Percentiles rank a stretch among this genome's conserved stretches.
These are phyloP conservation scores for Acanthochlamys bracteata DNA, from an alignment of 106 monocot genomes.

Conservation along the genomic window DNA sequence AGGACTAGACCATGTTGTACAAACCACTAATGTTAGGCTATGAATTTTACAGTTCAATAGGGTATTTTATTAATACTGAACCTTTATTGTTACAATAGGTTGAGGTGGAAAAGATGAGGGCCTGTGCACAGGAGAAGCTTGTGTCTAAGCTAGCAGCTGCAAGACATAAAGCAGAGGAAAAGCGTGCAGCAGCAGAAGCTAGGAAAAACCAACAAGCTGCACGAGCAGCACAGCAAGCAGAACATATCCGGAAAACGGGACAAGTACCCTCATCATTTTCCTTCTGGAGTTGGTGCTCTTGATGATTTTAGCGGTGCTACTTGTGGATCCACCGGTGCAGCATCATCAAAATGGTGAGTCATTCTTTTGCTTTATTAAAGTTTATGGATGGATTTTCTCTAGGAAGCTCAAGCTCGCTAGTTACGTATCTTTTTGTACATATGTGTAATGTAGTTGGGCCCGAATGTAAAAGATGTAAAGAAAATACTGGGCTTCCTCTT, in stretches of 20 bases:
- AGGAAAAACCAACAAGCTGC: conserved; percentile 41
- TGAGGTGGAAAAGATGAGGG: conserved; percentile 55
- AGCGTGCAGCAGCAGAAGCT: conserved; percentile 41
- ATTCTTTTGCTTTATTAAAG: not conserved
- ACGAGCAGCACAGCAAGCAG: conserved; percentile 39
- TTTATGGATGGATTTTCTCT: not conserved
- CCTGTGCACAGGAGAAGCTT: conserved; percentile 41
- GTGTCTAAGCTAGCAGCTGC: conserved; percentile 39
- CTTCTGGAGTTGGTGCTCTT: conserved; percentile 46
- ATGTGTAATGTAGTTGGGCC: not conserved
- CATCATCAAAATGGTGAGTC: not conserved
- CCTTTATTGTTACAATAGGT: conserved; percentile 17
- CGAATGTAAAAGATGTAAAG: not conserved
- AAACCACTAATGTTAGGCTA: too few relatives aligned
- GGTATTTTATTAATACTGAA: too few relatives aligned
- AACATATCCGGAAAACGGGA: conserved; percentile 48
- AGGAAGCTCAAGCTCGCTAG: not conserved
- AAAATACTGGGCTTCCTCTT: not conserved
- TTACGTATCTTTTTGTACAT: conserved; percentile 1
- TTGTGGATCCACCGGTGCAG: not conserved
- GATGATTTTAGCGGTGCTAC: not conserved
- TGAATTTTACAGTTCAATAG: too few relatives aligned
- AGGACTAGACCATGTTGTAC: too few relatives aligned
- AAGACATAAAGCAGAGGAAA: conserved; percentile 41
- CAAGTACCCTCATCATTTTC: conserved; percentile 32